phyloP scores from a whole-genome alignment of 192 early-diverging fungal species.

The Coemansia sp. region DNA sequence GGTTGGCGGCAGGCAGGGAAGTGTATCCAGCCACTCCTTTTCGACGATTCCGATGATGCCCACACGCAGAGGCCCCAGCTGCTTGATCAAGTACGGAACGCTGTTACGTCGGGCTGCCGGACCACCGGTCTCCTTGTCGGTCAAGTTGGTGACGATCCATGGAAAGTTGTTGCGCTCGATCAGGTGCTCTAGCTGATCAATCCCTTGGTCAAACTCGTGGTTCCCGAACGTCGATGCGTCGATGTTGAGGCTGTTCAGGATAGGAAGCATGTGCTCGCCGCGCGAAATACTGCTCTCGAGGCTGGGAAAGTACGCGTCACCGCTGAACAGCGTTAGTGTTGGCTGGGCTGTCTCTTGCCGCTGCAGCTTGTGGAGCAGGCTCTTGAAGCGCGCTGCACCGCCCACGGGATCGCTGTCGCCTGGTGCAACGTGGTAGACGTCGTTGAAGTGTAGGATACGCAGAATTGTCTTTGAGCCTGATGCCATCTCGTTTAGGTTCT shows the following conservation, averaged over 20 bases:
- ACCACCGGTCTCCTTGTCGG: constrained; percentile 37
- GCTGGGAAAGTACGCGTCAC: constrained; percentile 68
- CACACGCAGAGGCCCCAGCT: constrained; percentile 54
- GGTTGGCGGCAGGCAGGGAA: constrained; percentile 60
- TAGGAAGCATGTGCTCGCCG: constrained; percentile 63
- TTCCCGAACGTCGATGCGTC: constrained; percentile 67
- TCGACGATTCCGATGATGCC: constrained; percentile 72
- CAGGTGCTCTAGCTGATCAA: constrained; percentile 55
- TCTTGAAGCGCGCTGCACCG: constrained; percentile 65
- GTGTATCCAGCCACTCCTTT: constrained; percentile 70
- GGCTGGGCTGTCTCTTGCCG: constrained; percentile 8
- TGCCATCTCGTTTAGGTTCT: not conserved
- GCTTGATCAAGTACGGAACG: constrained; percentile 52
- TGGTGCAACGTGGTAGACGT: constrained; percentile 62
- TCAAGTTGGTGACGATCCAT: constrained; percentile 70
- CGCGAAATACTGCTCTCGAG: constrained; percentile 66
- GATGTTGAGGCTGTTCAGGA: constrained; percentile 61
- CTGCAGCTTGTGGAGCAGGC: constrained; percentile 44
- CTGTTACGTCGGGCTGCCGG: constrained; percentile 34
- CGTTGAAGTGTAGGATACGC: constrained; percentile 66
- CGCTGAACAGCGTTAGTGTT: constrained; percentile 61
- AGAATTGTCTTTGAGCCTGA: constrained; percentile 1
- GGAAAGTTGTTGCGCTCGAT: constrained; percentile 62
- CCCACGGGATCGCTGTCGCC: constrained; percentile 60
- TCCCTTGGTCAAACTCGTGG: constrained; percentile 76